Percentiles rank a stretch among this genome's conserved stretches.
Evolutionary conservation across 768 basidiomycete species (phyloP).

Genomic region (Filobasidium wieringae): DNA sequence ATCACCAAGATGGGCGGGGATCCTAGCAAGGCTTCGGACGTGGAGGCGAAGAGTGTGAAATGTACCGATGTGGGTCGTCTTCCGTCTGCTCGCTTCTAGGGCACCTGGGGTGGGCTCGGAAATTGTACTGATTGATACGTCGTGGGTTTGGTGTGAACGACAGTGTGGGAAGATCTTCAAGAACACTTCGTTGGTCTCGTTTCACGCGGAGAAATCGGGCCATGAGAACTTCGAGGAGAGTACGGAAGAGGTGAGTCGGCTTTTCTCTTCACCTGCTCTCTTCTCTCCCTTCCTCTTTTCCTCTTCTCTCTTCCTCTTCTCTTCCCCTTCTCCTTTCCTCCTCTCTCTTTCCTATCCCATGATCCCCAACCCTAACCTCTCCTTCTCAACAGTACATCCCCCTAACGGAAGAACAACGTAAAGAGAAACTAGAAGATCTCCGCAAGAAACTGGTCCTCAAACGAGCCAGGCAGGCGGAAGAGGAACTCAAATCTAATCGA

Average conservation of each 20-base stretch:
- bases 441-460: slow-evolving; percentile 69
- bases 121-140: background rate
- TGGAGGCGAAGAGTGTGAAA: slow-evolving; percentile 18
- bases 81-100: background rate
- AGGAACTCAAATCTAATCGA: slow-evolving; percentile 57
- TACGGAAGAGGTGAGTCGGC: slow-evolving; percentile 62
- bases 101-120: background rate
- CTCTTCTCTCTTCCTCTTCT: background rate
- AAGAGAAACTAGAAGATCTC: slow-evolving; percentile 65
- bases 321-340: background rate
- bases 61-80: slow-evolving; percentile 17
- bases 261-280: background rate
- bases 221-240: slow-evolving; percentile 95
- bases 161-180: slow-evolving; percentile 75
- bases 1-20: slow-evolving; percentile 43
- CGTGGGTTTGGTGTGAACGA: slow-evolving; percentile 38
- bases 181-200: slow-evolving; percentile 77
- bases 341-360: background rate
- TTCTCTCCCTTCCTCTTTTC: slow-evolving; percentile 3
- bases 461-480: slow-evolving; percentile 56
- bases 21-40: background rate
- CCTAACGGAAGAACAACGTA: slow-evolving; percentile 86
- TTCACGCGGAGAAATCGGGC: slow-evolving; percentile 87
- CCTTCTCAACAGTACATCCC: slow-evolving; percentile 60
- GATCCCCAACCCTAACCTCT: no score